Evolutionary conservation across 352 stramenopile species (phyloP), one percentile per base, ranked within the genome.

Genomic region (Achlya hypogyna): DNA sequence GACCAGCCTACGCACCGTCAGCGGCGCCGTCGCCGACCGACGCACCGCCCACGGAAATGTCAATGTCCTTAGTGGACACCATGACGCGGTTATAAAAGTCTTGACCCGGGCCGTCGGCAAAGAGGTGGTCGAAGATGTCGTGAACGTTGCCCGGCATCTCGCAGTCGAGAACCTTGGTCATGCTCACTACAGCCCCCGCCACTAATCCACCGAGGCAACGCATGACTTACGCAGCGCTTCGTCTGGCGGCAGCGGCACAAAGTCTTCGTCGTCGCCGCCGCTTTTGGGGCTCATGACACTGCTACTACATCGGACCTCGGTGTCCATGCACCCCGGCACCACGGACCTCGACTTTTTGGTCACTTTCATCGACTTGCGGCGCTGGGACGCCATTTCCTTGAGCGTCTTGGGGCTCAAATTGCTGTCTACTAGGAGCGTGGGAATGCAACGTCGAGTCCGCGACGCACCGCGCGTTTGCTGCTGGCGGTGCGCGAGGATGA

Each of bases 111-210:
- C 73, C 80, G 65, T 91, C 75, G 38, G 82, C 79, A 78, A 81
- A 89, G 12, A 92, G 74, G 22, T 80, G 43, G 52, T 92, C 81
- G 56, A 89, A 89, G 23, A 87, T 76, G 32, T 70, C 69, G 35
- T 84, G 78, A 2, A 88, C 75, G 51, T 89, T 78, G 9, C 76
- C 78, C 4, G 74, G 77, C 59, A 92, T 40, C 42, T 92, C 83
- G 23, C 79, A 89, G 65, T 92, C 83, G 38, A 92, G 29, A 12
- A 92, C 62, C 20, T 81, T 65, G 1, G 79, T 87, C 77, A 85
- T 89, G 25, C 86, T 85, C 5, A 74, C 63, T 65, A 66, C 29
- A 54, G 6, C 23, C 16, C 25, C 27, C 6, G 16, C 6, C 6
- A 54, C 34, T 47, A 43, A 42, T 62, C 2, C 9, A 25, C n/a